These are phyloP conservation scores for Talaromyces borbonicus DNA, from an alignment of 495 filamentous ascomycete genomes.

Conservation along the genomic window DNA sequence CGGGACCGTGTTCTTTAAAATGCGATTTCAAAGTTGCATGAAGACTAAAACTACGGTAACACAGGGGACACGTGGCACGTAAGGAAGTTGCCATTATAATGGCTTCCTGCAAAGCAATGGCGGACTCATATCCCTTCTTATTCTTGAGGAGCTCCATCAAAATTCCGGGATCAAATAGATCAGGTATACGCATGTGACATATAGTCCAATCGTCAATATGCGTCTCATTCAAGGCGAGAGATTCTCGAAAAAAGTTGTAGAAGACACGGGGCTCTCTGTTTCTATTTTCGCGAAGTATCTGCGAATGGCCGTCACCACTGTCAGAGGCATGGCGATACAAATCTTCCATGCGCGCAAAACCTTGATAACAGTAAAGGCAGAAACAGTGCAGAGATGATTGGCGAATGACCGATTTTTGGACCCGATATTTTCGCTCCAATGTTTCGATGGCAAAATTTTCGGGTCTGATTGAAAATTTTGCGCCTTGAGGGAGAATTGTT, in stretches of 20 bases:
- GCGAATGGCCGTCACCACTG: conserved; percentile 7
- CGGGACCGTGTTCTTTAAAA: background rate
- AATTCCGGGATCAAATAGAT: conserved; percentile 6
- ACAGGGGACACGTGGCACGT: conserved; percentile 6
- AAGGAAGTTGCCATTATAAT: conserved; percentile 5
- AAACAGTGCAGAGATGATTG: conserved; percentile 7
- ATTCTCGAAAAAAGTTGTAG: conserved; percentile 8
- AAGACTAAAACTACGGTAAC: conserved; percentile 6
- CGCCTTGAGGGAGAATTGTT: conserved; percentile 1
- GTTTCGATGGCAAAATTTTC: conserved; percentile 2
- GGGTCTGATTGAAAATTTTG: background rate
- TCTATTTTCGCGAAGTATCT: conserved; percentile 5
- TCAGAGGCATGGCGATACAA: conserved; percentile 7
- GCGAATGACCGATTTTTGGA: conserved; percentile 5
- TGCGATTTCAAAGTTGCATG: conserved; percentile 7
- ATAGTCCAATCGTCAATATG: conserved; percentile 8
- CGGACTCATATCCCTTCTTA: conserved; percentile 3
- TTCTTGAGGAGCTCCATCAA: conserved; percentile 7
- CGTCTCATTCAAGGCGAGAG: conserved; percentile 4
- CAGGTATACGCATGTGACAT: conserved; percentile 6
- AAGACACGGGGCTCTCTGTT: conserved; percentile 4
- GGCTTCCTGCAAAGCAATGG: conserved; percentile 6
- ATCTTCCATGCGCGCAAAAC: conserved; percentile 8
- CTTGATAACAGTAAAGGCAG: conserved; percentile 9
- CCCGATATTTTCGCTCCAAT: conserved; percentile 3